Base-by-base conservation (phyloP, 768 basidiomycete species). In the Tricholoma terreum region DNA sequence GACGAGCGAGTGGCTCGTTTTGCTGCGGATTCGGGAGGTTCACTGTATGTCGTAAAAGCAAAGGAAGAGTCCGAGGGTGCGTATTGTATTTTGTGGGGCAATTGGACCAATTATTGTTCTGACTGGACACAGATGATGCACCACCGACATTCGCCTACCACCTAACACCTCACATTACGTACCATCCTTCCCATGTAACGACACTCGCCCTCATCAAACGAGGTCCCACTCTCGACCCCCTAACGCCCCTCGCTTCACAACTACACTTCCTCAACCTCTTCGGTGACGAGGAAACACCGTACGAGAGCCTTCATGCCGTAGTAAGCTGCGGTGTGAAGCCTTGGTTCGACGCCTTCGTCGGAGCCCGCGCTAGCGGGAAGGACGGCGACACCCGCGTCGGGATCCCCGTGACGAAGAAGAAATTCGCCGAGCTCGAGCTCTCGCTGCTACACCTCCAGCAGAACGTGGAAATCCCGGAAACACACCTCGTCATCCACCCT, bases 321-420 rank as follows among this genome's bases (percentile, higher is more conserved):
- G 93, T 99, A 15, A 97, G 95, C 67, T 87, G 83, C 55, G 97
- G 92, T 63, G 94, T 99, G 24, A 96, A 98, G 64, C 95, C 95
- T 0, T 98, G 93, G 89, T 98, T 99, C 65, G 95, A 98, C 71
- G 94, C 96, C 14, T 98, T 96, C 66, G 94, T 98, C 24, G 94
- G 90, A 21, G 81, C 92, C 21, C 83, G 93, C 51, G 83, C 86
- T 24, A 76, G 80, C 56, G 85, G 83, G 52, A 93, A 92, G 67
- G 89, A 90, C 31, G 75, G 76, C 7, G 94, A 94, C 68, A 82
- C 79, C 43, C 91, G 93, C 73, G 89, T 92, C 86, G 92, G 92
- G 80, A 98, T 99, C 57, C 97, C 97, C 3, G 92, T 97, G 82
- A 94, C 96, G 46, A 98, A 98, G 84, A 95, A 95, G 80, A 98